Conservation (phyloP, 768 basidiomycete species). For the Cantharellus cinnabarinus region DNA sequence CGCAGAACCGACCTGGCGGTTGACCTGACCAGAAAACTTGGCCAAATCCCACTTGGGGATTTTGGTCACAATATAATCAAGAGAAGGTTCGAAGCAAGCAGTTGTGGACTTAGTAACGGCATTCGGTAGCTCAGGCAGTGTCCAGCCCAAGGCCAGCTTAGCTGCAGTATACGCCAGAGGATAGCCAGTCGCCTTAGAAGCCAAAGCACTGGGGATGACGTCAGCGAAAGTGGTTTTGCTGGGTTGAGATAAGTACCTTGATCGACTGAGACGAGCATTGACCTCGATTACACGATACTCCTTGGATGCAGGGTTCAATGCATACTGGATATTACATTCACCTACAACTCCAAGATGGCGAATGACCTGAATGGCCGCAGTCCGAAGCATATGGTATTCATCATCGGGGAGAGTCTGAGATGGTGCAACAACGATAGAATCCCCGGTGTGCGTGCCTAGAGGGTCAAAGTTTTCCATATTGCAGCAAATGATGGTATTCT, state of each 20-base stretch:
- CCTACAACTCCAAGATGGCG: slow-evolving; percentile 83
- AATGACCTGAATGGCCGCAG: slow-evolving; percentile 87
- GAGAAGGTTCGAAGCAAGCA: slow-evolving; percentile 94
- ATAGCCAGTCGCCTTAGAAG: slow-evolving; percentile 97
- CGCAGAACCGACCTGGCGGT: slow-evolving; percentile 84
- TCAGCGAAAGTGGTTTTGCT: slow-evolving; percentile 4
- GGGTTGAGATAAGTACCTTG: slow-evolving; percentile 28
- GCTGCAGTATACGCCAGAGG: slow-evolving; percentile 98
- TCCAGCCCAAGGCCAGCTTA: slow-evolving; percentile 94
- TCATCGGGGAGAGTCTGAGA: slow-evolving; percentile 95
- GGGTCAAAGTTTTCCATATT: slow-evolving; percentile 99
- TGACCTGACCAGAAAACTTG: slow-evolving; percentile 85
- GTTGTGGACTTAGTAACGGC: slow-evolving; percentile 99
- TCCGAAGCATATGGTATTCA: slow-evolving; percentile 97
- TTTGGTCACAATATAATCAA: slow-evolving; percentile 98
- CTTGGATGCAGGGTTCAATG: slow-evolving; percentile 74
- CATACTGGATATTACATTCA: slow-evolving; percentile 97
- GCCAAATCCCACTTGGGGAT: slow-evolving; percentile 99
- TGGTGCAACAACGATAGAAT: slow-evolving; percentile 97
- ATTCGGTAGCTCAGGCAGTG: slow-evolving; percentile 92
- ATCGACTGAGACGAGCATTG: slow-evolving; percentile 74
- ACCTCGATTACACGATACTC: slow-evolving; percentile 99
- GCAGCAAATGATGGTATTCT: slow-evolving; percentile 99
- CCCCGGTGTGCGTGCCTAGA: slow-evolving; percentile 95
- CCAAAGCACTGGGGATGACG: slow-evolving; percentile 45